These are phyloP conservation scores for Trichoderma endophyticum DNA, from an alignment of 2,329 filamentous ascomycete genomes.

Conservation along the genomic window DNA sequence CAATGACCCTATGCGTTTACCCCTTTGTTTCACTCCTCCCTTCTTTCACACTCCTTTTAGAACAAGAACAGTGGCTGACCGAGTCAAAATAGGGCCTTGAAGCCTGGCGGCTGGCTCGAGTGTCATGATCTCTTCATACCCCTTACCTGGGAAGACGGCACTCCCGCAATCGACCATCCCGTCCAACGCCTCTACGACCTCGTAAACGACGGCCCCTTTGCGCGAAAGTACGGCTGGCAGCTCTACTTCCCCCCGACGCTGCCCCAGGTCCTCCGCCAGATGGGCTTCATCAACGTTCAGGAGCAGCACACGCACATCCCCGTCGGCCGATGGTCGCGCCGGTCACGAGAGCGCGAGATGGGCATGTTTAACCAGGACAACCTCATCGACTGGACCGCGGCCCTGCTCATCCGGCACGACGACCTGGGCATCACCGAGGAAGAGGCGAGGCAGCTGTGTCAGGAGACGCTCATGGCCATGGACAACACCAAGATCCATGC, in stretches of 20 bases:
- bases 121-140: slow-evolving; percentile 35
- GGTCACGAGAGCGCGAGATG: slow-evolving; percentile 35
- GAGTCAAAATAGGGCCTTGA: slow-evolving; percentile 29
- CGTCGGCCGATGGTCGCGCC: slow-evolving; percentile 39
- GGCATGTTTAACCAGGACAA: slow-evolving; percentile 38
- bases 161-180: slow-evolving; percentile 29
- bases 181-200: slow-evolving; percentile 34
- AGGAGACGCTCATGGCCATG: slow-evolving; percentile 32
- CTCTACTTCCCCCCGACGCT: slow-evolving; percentile 30
- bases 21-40: not conserved
- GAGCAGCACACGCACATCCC: slow-evolving; percentile 32
- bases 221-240: slow-evolving; percentile 35
- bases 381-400: slow-evolving; percentile 34
- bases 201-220: slow-evolving; percentile 32
- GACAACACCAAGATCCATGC: slow-evolving; percentile 34
- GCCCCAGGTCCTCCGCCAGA: slow-evolving; percentile 28
- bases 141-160: slow-evolving; percentile 34
- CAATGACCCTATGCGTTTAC: not conserved
- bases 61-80: slow-evolving; percentile 15
- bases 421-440: slow-evolving; percentile 34
- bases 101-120: slow-evolving; percentile 41
- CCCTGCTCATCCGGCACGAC: slow-evolving; percentile 34
- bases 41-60: not conserved
- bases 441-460: slow-evolving; percentile 33
- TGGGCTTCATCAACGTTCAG: slow-evolving; percentile 36